phyloP scores from a whole-genome alignment of 768 basidiomycete genomes.

The Rhizopogon vesiculosus region DNA sequence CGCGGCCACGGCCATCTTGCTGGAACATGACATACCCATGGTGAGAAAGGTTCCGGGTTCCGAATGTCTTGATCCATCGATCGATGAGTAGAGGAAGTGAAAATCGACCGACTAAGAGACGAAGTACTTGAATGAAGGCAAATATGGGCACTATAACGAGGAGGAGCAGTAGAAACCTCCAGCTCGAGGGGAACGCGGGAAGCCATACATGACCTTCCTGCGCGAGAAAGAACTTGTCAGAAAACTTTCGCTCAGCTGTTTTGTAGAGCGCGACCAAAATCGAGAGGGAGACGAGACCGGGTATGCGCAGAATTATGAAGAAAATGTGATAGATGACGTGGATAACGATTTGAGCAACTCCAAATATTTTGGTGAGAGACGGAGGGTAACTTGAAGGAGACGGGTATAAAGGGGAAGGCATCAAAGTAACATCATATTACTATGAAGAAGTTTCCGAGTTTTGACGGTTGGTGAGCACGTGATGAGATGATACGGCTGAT shows the following conservation, averaged over 20 bases:
- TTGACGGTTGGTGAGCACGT: too few species aligned
- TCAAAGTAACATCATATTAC: neutral
- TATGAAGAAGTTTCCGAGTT: neutral
- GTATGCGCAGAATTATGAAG: neutral
- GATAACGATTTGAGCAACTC: neutral
- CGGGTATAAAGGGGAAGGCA: neutral
- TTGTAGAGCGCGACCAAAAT: neutral
- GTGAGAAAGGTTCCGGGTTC: neutral
- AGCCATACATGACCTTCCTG: neutral
- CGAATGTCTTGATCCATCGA: neutral
- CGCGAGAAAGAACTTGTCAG: neutral
- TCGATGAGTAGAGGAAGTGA: neutral
- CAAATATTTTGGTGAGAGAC: neutral
- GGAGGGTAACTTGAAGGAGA: neutral
- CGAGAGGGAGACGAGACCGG: neutral
- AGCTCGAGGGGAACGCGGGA: conserved; percentile 6
- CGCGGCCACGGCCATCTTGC: neutral
- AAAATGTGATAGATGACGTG: neutral
- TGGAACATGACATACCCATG: conserved; percentile 1
- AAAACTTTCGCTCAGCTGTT: neutral
- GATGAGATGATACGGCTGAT: too few species aligned
- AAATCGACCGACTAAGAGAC: neutral
- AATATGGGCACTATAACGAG: conserved; percentile 1
- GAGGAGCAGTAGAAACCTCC: conserved; percentile 1
- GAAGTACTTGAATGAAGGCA: neutral